Evolutionary conservation across 176 grass and related monocot species (phyloP), one percentile per base, ranked within the genome.

Genomic region (Urochloa ruziziensis): DNA sequence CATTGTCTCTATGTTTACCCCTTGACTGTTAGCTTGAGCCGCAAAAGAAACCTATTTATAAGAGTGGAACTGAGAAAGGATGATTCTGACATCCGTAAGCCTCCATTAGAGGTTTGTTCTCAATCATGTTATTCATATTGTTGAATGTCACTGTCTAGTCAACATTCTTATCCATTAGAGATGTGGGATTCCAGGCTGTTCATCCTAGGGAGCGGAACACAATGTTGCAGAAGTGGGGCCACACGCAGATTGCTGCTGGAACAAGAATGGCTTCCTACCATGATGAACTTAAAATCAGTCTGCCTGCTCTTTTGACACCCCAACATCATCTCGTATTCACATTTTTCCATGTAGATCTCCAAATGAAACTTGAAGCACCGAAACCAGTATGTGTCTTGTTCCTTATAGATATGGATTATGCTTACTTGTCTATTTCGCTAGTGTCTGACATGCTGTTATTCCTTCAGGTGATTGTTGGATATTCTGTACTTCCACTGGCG

Each of bases 291-390:
- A 99, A 96, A 84, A 90, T 99, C 74, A 94, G 87, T 81, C 87
- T 99, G 49, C 93, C 96, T 53, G 82, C 91, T 74, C 85, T 99
- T 91, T 90, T 99, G 84, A 88, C 93, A 68, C 93, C 91, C 67
- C 96, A 99, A 74, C 91, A 99, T 73, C 96, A 99, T 90, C 93
- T 99, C 46, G 77, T 99, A 37, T 99, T 99, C 88, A 99, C 93
- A 25, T 88, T 99, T 79, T 99, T 90, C 76, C 96, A 99, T 86
- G 78, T 96, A 40, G 96, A 99, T 80, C 93, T 99, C 69, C 96
- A 94, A 89, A 99, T 88, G 77, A 99, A 96, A 79, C 96, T 94
- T 70, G 96, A 99, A 92, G 87, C 89, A 29, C 96, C 96, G 2
- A 99, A 99, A 91, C 91, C 93, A 80, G 96, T 96, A 94, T 73